These are phyloP conservation scores for Phaseolus lunatus DNA, from an alignment of 306 rosid species.

Conservation along the genomic window DNA sequence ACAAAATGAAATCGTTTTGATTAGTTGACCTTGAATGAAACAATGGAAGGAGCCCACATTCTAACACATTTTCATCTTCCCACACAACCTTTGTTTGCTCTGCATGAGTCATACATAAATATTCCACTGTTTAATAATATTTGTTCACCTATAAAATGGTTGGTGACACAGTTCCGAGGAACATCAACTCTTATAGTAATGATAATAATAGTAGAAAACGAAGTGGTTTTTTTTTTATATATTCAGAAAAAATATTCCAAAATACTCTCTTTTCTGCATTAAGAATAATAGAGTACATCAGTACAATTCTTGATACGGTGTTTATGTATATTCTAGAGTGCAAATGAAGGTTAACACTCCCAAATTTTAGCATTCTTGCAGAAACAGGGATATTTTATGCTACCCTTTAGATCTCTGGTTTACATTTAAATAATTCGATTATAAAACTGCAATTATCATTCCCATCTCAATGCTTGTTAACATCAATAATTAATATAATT, in stretches of 20 bases:
- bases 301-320: constrained; percentile 50
- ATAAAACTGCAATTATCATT: constrained; percentile 24
- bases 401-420: neutral
- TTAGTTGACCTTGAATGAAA: constrained; percentile 56
- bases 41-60: constrained; percentile 49
- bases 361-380: constrained; percentile 14
- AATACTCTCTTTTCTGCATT: constrained; percentile 44
- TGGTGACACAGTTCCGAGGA: constrained; percentile 44
- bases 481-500: constrained; percentile 40
- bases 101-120: constrained; percentile 44
- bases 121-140: constrained; percentile 40
- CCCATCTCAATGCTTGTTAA: constrained; percentile 8
- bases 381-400: constrained; percentile 25
- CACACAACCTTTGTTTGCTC: constrained; percentile 28
- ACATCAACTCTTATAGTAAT: constrained; percentile 42
- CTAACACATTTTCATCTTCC: constrained; percentile 39
- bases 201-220: constrained; percentile 33
- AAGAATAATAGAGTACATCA: constrained; percentile 62
- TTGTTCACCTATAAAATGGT: constrained; percentile 40
- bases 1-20: constrained; percentile 40
- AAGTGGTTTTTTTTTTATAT: constrained; percentile 39
- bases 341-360: constrained; percentile 4
- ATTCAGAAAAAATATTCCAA: constrained; percentile 50
- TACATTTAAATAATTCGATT: constrained; percentile 13
- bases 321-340: constrained; percentile 41